Base-by-base conservation (phyloP, 2,329 filamentous ascomycete genomes). In the Apiospora malaysiana region DNA sequence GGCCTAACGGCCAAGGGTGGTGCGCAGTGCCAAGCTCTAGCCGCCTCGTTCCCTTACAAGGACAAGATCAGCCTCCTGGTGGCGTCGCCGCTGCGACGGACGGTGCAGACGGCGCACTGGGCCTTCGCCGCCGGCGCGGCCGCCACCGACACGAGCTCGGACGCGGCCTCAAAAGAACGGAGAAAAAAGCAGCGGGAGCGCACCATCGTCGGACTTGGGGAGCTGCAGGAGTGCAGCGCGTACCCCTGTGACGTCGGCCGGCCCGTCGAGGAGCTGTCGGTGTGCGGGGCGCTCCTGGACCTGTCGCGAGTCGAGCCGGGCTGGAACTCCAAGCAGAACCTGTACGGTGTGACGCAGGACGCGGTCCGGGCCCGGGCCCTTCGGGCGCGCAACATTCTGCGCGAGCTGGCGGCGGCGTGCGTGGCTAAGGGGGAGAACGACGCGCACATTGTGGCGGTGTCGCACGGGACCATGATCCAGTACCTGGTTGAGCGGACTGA, bases 391-490 rank as follows among this genome's bases (percentile, higher is more conserved):
- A 75, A 81, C 21, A 89, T 86, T 79, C 77, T 95, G 73, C 78
- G 85, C 18, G 80, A 83, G 0, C 70, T 84, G 56, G 73, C 83
- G 67, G 14, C 80, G 85, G 72, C 70, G 10, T 4, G 25, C 8
- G 56, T 10, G 27, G 9, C 18, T 32, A 1, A 37, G 42, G 76
- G 75, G 0, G 79, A 74, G 0, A 59, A 68, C 2, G 89, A 91
- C 76, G 83, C 81, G 10, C 87, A 94, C 75, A 88, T 97, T 37
- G 88, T 91, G 0, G 86, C 94, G 3, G 93, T 95, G 4, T 91
- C 92, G 5, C 94, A 97, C 77, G 93, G 93, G 3, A 92, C 91
- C 0, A 92, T 94, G 74, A 78, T 95, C 76, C 93, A 95, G 78
- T 95, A 92, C 76, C 83, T 97, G 73, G 94, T 92, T 0, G 88